Percentiles rank a stretch among this genome's conserved stretches.
phyloP scores from a whole-genome alignment of 805 yeast genomes.

The Cyberlindnera meyerae region DNA sequence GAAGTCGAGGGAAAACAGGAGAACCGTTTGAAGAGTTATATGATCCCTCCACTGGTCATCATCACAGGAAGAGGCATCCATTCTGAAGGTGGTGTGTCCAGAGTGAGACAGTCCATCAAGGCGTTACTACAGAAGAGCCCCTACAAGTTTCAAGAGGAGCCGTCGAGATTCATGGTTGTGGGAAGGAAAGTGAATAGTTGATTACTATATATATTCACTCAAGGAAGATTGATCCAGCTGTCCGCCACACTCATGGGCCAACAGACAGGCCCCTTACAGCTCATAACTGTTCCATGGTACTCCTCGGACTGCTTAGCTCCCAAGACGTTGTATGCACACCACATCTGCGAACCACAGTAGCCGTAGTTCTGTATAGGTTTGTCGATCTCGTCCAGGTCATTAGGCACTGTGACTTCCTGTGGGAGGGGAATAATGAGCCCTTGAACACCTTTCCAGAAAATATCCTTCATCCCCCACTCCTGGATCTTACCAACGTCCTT shows the following conservation, averaged over 20 bases:
- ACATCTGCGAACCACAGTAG: conserved; percentile 10
- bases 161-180: conserved; percentile 37
- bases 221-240: too few relatives aligned
- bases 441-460: conserved; percentile 12
- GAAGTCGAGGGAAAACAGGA: conserved; percentile 34
- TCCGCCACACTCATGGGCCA: too few relatives aligned
- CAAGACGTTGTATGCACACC: conserved; percentile 19
- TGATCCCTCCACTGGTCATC: conserved; percentile 41
- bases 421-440: conserved; percentile 15
- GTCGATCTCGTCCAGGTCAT: conserved; percentile 13
- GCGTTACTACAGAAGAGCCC: conserved; percentile 32
- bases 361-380: conserved; percentile 10
- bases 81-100: conserved; percentile 51
- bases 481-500: conserved; percentile 5
- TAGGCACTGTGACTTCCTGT: conserved; percentile 13
- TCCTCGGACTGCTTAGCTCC: conserved; percentile 11
- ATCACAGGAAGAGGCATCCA: conserved; percentile 73
- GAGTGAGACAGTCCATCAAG: conserved; percentile 40
- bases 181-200: too few relatives aligned
- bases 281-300: conserved; percentile 11
- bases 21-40: conserved; percentile 33
- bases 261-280: too few relatives aligned
- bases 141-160: conserved; percentile 44
- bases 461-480: conserved; percentile 5
- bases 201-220: too few relatives aligned